These are phyloP conservation scores for Boletus rufocinnamomeus DNA, from an alignment of 768 basidiomycete species.

Conservation along the genomic window DNA sequence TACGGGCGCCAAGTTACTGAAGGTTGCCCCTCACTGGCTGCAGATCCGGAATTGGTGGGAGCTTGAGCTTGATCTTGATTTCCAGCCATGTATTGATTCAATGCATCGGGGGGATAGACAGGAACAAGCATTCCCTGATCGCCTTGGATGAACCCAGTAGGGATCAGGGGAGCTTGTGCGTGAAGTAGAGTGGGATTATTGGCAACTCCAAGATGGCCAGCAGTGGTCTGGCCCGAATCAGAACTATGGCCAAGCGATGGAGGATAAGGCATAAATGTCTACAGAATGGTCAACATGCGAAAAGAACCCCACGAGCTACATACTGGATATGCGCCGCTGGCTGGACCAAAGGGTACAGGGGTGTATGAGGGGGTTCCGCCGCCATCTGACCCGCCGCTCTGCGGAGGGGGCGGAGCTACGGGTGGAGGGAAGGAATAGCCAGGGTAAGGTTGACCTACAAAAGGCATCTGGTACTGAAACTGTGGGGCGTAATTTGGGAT, in stretches of 20 bases:
- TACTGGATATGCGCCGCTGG: slow-evolving; percentile 49
- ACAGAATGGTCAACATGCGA: slow-evolving; percentile 12
- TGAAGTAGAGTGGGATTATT: slow-evolving; percentile 20
- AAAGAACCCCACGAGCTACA: slow-evolving; percentile 22
- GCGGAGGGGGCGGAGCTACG: slow-evolving; percentile 27
- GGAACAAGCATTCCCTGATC: slow-evolving; percentile 73
- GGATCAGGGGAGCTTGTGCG: slow-evolving; percentile 56
- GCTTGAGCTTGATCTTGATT: slow-evolving; percentile 33
- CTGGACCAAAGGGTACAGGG: slow-evolving; percentile 40
- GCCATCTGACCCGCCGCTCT: slow-evolving; percentile 41
- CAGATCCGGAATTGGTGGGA: slow-evolving; percentile 21
- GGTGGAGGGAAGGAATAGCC: slow-evolving; percentile 42
- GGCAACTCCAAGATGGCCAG: slow-evolving; percentile 20
- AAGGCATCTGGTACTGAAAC: slow-evolving; percentile 54
- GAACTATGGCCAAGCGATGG: slow-evolving; percentile 35
- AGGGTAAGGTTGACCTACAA: slow-evolving; percentile 46
- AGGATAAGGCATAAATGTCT: slow-evolving; percentile 56
- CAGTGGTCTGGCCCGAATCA: slow-evolving; percentile 29
- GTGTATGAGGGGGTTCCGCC: slow-evolving; percentile 34
- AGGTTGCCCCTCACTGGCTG: slow-evolving; percentile 35
- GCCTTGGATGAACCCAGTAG: slow-evolving; percentile 71
- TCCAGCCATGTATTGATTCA: slow-evolving; percentile 66
- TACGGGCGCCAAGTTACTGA: slow-evolving; percentile 38
- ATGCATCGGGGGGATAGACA: slow-evolving; percentile 68
- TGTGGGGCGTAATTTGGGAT: slow-evolving; percentile 52